Evolutionary conservation across 78 protist species (phyloP).

Genomic region (Chrysochromulina tobinii): DNA sequence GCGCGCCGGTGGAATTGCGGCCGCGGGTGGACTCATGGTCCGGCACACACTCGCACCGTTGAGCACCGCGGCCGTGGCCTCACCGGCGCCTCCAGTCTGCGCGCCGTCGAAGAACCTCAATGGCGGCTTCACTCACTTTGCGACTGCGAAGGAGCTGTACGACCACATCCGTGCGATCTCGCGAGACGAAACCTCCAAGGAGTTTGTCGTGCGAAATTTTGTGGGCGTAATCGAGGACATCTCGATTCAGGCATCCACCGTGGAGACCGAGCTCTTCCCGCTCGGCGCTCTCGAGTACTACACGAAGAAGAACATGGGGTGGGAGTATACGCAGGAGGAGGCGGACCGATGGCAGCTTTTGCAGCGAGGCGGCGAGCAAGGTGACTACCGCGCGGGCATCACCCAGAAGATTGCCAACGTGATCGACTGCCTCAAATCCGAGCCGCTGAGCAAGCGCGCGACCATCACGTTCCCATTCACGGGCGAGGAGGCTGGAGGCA

Average conservation of each 20-base stretch:
- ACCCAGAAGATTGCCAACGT: neutral
- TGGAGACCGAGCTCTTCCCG: slow-evolving; percentile 24
- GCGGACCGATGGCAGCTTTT: neutral
- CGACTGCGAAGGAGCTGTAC: neutral
- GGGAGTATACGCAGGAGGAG: slow-evolving; percentile 10
- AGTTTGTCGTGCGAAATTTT: slow-evolving; percentile 10
- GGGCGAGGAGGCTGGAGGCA: neutral
- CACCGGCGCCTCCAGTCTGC: neutral
- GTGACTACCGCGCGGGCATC: slow-evolving; percentile 27
- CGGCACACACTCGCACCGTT: too few relatives aligned
- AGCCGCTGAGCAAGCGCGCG: slow-evolving; percentile 11
- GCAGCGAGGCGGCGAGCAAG: slow-evolving; percentile 21
- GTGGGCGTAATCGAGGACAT: neutral
- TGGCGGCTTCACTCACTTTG: neutral
- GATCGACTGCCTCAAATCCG: neutral
- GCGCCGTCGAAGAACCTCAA: slow-evolving; percentile 5
- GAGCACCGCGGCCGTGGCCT: too few relatives aligned
- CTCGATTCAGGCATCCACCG: neutral
- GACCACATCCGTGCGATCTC: neutral
- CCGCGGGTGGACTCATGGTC: too few relatives aligned
- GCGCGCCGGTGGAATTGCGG: too few relatives aligned
- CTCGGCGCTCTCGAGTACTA: slow-evolving; percentile 10
- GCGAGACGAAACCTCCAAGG: neutral
- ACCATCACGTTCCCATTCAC: slow-evolving; percentile 6
- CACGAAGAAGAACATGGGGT: slow-evolving; percentile 23